Evolutionary conservation across 1,139 yeast species (phyloP).

Genomic region (Petasospora fabianii): DNA sequence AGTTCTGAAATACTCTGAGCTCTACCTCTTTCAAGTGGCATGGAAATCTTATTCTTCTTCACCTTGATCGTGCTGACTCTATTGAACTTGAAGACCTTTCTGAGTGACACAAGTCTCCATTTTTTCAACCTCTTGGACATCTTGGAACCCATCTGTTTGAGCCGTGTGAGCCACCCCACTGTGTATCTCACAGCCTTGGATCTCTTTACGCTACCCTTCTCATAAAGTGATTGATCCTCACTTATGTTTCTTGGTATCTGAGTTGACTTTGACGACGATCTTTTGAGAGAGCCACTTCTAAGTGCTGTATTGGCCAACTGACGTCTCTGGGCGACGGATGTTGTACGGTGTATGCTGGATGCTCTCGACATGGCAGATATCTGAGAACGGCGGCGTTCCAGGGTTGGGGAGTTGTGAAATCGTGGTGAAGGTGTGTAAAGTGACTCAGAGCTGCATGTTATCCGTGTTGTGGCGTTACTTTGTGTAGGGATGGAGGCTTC

Average conservation of each 20-base stretch:
- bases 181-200: conserved; percentile 25
- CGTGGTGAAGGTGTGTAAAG: background rate
- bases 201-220: conserved; percentile 22
- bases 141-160: conserved; percentile 15
- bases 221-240: conserved; percentile 17
- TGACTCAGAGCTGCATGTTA: conserved; percentile 14
- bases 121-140: conserved; percentile 13
- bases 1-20: conserved; percentile 26
- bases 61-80: conserved; percentile 7
- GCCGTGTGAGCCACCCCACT: conserved; percentile 25
- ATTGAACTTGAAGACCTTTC: conserved; percentile 16
- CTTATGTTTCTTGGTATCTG: background rate
- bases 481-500: conserved; percentile 19
- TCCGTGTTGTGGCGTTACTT: conserved; percentile 19
- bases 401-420: too few relatives aligned
- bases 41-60: conserved; percentile 18
- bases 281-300: background rate
- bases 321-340: conserved; percentile 10
- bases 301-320: conserved; percentile 5
- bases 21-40: conserved; percentile 23
- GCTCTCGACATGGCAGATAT: background rate
- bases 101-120: conserved; percentile 23
- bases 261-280: background rate
- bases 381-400: conserved; percentile 2
- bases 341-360: conserved; percentile 2